Evolutionary conservation across 2,329 filamentous ascomycete species (phyloP), one percentile per base, ranked within the genome.

Genomic region (Neocatenulostroma microsporum): DNA sequence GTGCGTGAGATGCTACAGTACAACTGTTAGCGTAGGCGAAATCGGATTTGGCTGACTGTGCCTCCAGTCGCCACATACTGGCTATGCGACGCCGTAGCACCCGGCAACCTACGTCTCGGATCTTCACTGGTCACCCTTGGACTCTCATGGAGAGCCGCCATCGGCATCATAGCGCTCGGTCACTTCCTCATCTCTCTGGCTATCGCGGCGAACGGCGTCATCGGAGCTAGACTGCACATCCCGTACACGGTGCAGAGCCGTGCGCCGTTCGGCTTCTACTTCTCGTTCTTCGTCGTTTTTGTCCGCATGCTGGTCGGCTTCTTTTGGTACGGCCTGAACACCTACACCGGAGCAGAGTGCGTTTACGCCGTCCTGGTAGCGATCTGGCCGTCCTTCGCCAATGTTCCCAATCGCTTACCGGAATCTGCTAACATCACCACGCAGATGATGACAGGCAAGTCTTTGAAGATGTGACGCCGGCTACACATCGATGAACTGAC

Each of bases 301-400:
- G 53, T 58, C 13, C 49, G 59, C 13, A 52, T 58, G 29, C 48
- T 59, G 21, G 47, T 61, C 13, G 56, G 54, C 14, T 51, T 61
- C 11, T 58, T 62, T 43, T 62, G 58, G 57, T 56, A 53, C 32
- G 54, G 53, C 2, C 53, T 56, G 31, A 49, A 49, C 6, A 55
- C 52, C 18, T 54, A 54, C 29, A 54, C 49, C 18, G 52, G 54
- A 12, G 53, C 52, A 5, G 47, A 54, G 18, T 53, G 50, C 38
- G 37, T 57, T 15, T 33, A 44, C 31, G 43, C 48, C 0, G 54
- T 57, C 29, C 44, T 58, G 21, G 43, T 47, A 21, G 52, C 53
- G 1, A 41, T 44, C 30, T 53, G 40, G 48, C 48, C 48, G 4
- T 33, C 35, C 9, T 50, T 49, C 21, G 39, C 20, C 10, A 28